Base-by-base conservation (phyloP, 495 filamentous ascomycete species). In the Penicillium paradoxum region DNA sequence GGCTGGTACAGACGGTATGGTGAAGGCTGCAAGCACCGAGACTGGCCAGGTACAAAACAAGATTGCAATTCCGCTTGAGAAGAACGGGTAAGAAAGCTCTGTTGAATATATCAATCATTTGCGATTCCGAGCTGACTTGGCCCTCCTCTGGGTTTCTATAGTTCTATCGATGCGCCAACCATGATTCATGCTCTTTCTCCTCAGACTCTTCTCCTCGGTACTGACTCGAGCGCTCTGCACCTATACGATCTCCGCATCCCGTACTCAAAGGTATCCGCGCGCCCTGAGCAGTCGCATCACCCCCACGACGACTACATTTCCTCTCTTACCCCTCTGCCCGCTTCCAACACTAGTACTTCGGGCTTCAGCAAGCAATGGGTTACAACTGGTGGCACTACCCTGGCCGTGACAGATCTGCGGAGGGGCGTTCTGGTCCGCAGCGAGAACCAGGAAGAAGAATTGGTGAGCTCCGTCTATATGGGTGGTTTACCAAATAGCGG, bases 221-320 rank as follows among this genome's bases (percentile, higher is more conserved):
- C 90, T 55, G 93, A 98, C 71, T 91, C 88, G 13, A 88, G 89
- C 25, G 84, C 86, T 24, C 74, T 98, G 15, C 89, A 98, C 66
- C 78, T 97, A 54, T 93, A 90, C 72, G 95, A 97, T 68, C 78
- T 96, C 7, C 90, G 93, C 53, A 76, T 76, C 38, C 82, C 87
- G 9, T 78, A 80, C 49, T 75, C 78, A 3, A 66, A 66, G 21
- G 63, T 79, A 10, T 73, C 76, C 2, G 74, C 81, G 3, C 84
- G 79, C 40, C 87, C 88, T 1, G 79, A 85, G 55, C 87, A 89
- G 64, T 88, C 88, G 25, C 83, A 92, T 60, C 82, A 84, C 48
- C 89, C 90, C 3, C 93, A 97, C 65, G 85, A 87, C 51, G 93
- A 97, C 73, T 96, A 96, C 66, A 83, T 98, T 46, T 90, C 91